Base-by-base conservation (phyloP, 768 basidiomycete genomes). In the Amanita muscaria region DNA sequence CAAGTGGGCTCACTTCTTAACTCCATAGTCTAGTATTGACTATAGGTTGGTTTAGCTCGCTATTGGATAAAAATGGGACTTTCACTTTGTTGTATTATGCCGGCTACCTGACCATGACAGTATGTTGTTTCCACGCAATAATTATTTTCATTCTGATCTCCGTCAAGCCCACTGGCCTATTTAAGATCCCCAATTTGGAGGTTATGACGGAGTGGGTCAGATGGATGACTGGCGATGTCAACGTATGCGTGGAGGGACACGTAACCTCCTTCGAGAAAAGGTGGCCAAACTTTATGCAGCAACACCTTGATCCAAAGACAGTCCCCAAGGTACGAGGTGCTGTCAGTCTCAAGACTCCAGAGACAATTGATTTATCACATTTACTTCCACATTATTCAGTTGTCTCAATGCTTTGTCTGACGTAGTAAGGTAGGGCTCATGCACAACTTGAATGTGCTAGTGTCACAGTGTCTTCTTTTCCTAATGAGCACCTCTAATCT, bases 51-150 rank as follows among this genome's bases (percentile, higher is more conserved):
- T 19, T 40, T 40, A 40, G 40, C 27, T 29, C 38, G 23, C n/a
- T 29, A 11, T 49, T 41, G 41, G 27, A 32, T 49, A 49, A 46
- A 42, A 15, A 46, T 40, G 48, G 5, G 27, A 49, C 32, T 8
- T 39, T 46, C 33, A 49, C 44, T 46, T 49, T 49, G 40, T 49
- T 49, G 44, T 49, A 49, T 24, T 49, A 49, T 40, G 48, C 44
- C 18, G 48, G 48, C 37, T 49, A 49, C 38, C 35, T 49, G 44
- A 46, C 48, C 36, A 49, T 49, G 48, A 49, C 44, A 49, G 48
- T 46, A 46, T 41, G 48, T 33, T 34, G 31, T 49, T 29, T 42
- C 44, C 41, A 46, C 36, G 22, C 44, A 36, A 49, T 34, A n/a
- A 15, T 49, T 46, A 16, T 49, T 22, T 42, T 33, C 30, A 31